Evolutionary conservation across 2,329 filamentous ascomycete species (phyloP), one percentile per base, ranked within the genome.

Genomic region (Microdochium paspali): DNA sequence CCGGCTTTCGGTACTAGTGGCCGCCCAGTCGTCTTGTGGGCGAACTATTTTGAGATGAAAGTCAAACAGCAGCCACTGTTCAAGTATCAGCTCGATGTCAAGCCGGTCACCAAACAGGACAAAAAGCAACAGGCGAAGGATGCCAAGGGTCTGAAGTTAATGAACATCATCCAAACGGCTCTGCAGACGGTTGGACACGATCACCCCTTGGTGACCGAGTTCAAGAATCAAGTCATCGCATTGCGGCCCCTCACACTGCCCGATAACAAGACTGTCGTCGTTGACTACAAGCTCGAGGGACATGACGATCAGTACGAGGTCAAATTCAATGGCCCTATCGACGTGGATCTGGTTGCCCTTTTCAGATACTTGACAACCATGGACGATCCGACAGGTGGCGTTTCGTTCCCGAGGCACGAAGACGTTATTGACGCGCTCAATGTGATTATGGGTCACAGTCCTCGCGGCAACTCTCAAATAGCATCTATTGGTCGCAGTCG

Each of bases 11-110:
- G 76, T 20, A 66, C 57, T 3, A 53, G 53, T 4, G 77, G 77
- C 3, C 58, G 44, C 1, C 42, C 57, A 0, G 68, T 76, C 2
- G 54, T 62, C 2, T 61, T 80, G 0, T 79, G 74, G 73, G 64
- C 75, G 4, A 80, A 81, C 57, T 80, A 75, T 53, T 79, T 77
- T 53, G 61, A 61, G 1, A 49, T 80, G 44, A 55, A 64, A 6
- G 52, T 73, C 7, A 65, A 66, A 35, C 55, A 61, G 0, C 55
- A 62, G 13, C 26, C 26, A 7, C 26, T 28, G 7, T 28, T 28
- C 26, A 28, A 28, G 13, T 28, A 28, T 13, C 65, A 62, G 2
- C 50, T 79, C 10, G 59, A 66, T 1, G 66, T 70, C 10, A 54
- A 50, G 40, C 47, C 45, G 18, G 42, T 53, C 46, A 10, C 45